Base-by-base conservation (phyloP, 768 basidiomycete species). In the Melanogaster broomeanus region DNA sequence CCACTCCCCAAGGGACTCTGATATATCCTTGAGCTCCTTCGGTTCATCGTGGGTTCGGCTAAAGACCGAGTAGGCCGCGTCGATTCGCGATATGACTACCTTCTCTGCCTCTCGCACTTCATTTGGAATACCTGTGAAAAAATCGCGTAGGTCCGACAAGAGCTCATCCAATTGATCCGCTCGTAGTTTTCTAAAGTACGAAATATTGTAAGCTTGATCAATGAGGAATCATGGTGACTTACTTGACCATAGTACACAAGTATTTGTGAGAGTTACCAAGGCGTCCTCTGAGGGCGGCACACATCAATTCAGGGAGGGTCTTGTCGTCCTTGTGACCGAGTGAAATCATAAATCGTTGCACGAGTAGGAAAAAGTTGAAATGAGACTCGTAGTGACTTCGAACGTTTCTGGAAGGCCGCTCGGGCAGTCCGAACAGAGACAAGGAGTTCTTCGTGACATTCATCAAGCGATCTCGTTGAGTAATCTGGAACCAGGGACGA, bases 181-280 rank as follows among this genome's bases (percentile, higher is more conserved):
- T 18, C 67, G 63, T 5, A 84, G 64, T 57, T 82, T 82, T 50
- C 75, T 78, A 39, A n/a, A 18, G 46, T 27, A 40, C 38, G 40
- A 42, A 22, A 42, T 11, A 31, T 30, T 3, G 47, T 63, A 67
- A 74, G 52, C 28, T 33, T 19, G 3, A 47, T 19, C 25, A 3
- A 44, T 41, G 41, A 13, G 28, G 16, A 33, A 42, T 41, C 30
- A 10, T 11, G 33, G 46, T 34, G 31, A 46, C 77, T 43, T 54
- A 87, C 83, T 70, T 79, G 42, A 80, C 64, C 43, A 78, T 72
- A n/a, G 67, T 65, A 8, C 73, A 76, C 9, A 85, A 62, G 53
- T 73, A 67, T 48, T 74, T 80, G 22, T 76, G 63, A 40, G 79
- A 75, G 34, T 66, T 75, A 2, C 61, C 66, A 12, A 79, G 56